Conservation (phyloP, 345 rosid genomes). For the Lepidium aucheri region DNA sequence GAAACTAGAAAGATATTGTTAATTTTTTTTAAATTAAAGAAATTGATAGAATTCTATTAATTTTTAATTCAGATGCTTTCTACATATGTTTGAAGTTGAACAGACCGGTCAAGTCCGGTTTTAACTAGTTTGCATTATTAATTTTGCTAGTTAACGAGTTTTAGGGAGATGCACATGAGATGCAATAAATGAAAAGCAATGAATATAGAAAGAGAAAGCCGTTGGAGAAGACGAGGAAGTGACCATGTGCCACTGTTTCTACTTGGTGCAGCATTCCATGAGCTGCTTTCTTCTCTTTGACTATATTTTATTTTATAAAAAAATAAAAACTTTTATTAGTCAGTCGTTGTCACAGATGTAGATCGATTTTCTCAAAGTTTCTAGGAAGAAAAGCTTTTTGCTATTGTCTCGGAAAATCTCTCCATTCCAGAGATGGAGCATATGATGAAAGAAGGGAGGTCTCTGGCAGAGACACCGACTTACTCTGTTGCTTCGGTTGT, state of each 20-base stretch:
- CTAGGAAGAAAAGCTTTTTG: background rate
- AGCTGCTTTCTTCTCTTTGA: conserved; percentile 18
- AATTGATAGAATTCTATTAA: background rate
- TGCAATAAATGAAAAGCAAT: conserved; percentile 14
- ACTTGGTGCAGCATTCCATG: conserved; percentile 27
- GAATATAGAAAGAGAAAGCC: conserved; percentile 19
- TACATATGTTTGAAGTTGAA: background rate
- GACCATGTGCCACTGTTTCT: conserved; percentile 26
- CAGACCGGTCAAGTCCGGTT: background rate
- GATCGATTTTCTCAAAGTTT: conserved; percentile 7
- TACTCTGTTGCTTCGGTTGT: conserved; percentile 81
- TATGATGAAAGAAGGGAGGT: conserved; percentile 47
- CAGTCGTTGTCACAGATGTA: conserved; percentile 18
- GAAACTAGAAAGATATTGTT: background rate
- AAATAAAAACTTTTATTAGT: background rate
- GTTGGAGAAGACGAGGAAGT: conserved; percentile 28
- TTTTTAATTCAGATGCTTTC: too few species aligned
- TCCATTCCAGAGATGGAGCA: conserved; percentile 26
- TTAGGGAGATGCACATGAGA: conserved; percentile 20
- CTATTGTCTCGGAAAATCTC: background rate
- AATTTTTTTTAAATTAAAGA: background rate
- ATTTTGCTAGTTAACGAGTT: background rate
- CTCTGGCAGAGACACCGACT: conserved; percentile 90
- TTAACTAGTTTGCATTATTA: background rate
- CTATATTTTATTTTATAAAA: background rate